Percentiles rank a stretch among this genome's conserved stretches.
Evolutionary conservation across 176 grass and related monocot species (phyloP).

Genomic region (Bothriochloa decipiens): DNA sequence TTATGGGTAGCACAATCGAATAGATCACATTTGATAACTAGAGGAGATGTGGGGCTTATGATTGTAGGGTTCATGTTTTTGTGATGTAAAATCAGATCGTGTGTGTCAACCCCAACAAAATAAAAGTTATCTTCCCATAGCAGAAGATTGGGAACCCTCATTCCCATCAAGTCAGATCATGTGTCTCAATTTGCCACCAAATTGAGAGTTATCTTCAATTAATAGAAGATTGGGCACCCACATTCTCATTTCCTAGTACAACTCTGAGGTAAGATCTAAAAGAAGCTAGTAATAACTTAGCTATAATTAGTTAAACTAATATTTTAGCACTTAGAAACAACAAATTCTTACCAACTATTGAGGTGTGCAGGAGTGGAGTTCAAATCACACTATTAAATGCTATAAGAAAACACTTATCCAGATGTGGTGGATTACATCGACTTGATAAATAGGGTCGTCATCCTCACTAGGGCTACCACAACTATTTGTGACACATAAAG

Average conservation of each 20-base stretch:
- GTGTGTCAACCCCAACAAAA: background rate
- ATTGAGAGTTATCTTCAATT: background rate
- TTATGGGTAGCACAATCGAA: background rate
- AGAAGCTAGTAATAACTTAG: background rate
- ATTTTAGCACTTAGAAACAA: background rate
- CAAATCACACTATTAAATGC: background rate
- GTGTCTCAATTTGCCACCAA: background rate
- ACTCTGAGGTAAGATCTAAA: background rate
- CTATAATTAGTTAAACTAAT: background rate
- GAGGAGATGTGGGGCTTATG: background rate
- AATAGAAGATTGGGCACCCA: background rate
- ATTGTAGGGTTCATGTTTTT: background rate
- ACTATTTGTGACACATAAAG: background rate
- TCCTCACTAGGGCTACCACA: background rate
- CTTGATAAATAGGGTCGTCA: background rate
- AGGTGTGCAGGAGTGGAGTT: background rate
- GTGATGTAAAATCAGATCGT: background rate
- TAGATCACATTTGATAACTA: background rate
- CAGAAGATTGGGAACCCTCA: background rate
- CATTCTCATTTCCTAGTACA: background rate
- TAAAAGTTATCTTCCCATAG: background rate
- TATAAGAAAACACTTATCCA: background rate
- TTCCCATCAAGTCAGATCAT: background rate
- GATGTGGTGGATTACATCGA: background rate
- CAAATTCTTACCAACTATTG: background rate